Base-by-base conservation (phyloP, 2,329 filamentous ascomycete genomes). In the Cladophialophora chaetospira region DNA sequence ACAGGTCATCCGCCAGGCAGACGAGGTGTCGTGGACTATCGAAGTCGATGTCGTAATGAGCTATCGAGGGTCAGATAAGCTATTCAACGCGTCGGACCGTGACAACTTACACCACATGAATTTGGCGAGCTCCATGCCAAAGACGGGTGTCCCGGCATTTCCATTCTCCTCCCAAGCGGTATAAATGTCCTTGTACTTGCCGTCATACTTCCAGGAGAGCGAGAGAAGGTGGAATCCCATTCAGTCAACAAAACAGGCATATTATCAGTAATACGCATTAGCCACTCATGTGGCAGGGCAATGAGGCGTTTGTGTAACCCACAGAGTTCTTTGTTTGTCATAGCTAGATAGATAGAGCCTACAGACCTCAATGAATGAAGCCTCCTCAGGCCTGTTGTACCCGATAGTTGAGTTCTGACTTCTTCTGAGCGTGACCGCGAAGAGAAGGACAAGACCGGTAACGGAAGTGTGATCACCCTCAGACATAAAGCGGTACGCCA, bases 71-170 rank as follows among this genome's bases (percentile, higher is more conserved):
- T 49, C 46, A 44, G 49, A 21, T 53, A 10, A 53, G 28, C n/a
- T 28, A n/a, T 3, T 15, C 13, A 38, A 35, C 5, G 6, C n/a
- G 13, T 5, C 3, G 10, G 6, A 15, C 17, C 26, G 21, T 25
- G 6, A 40, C n/a, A 9, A 57, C 58, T 57, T 55, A 63, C 58
- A 58, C 62, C 60, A 62, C 15, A 64, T 62, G 43, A 60, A 60
- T 36, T 64, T 57, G 21, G 57, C 57, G 23, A 62, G 51, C 42
- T 58, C 47, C 3, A 54, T 35, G 8, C 46, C 54, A 29, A 63
- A 57, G 4, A 62, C 57, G 4, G 61, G 59, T 38, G 49, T 47
- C 3, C 55, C 48, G 4, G 54, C 40, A 28, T 59, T n/a, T 26
- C 58, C 61, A 33, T 63, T 63, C 38, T 63, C 61, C 21, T 54